Conservation (phyloP, 139 green algal genomes). For the Picochlorum sp. region DNA sequence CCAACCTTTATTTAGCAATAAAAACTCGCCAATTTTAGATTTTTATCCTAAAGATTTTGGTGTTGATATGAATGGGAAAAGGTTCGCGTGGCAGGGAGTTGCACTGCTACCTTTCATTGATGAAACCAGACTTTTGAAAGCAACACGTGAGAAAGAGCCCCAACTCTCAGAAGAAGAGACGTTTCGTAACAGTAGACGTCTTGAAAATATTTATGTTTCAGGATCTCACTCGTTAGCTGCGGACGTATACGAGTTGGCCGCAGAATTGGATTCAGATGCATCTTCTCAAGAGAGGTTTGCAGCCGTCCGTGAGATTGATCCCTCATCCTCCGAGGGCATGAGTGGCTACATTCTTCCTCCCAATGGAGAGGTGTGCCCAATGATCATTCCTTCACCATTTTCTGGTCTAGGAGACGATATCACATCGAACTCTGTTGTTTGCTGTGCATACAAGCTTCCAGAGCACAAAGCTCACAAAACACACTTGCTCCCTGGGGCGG, state of each 20-base stretch:
- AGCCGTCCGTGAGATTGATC: constrained; percentile 15
- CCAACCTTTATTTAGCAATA: constrained; percentile 69
- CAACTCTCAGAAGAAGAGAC: constrained; percentile 55
- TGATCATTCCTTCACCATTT: constrained; percentile 62
- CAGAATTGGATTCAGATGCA: neutral
- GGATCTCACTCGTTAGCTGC: constrained; percentile 64
- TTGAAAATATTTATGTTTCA: constrained; percentile 71
- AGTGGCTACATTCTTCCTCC: constrained; percentile 58
- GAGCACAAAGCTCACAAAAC: constrained; percentile 41
- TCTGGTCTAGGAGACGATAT: constrained; percentile 57
- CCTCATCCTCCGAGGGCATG: constrained; percentile 46
- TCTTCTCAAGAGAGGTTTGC: neutral
- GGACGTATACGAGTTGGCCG: constrained; percentile 55
- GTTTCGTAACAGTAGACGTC: constrained; percentile 49
- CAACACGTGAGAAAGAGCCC: constrained; percentile 42
- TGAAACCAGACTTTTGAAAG: constrained; percentile 60
- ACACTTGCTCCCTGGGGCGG: constrained; percentile 23
- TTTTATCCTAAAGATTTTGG: constrained; percentile 94
- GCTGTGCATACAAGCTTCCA: constrained; percentile 52
- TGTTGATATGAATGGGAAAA: constrained; percentile 98
- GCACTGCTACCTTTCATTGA: constrained; percentile 99
- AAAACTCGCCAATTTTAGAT: constrained; percentile 84
- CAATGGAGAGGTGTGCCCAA: constrained; percentile 61
- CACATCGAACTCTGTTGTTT: constrained; percentile 62
- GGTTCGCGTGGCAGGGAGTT: constrained; percentile 95